Conservation (phyloP, 345 rosid species). For the Aquilaria sinensis region DNA sequence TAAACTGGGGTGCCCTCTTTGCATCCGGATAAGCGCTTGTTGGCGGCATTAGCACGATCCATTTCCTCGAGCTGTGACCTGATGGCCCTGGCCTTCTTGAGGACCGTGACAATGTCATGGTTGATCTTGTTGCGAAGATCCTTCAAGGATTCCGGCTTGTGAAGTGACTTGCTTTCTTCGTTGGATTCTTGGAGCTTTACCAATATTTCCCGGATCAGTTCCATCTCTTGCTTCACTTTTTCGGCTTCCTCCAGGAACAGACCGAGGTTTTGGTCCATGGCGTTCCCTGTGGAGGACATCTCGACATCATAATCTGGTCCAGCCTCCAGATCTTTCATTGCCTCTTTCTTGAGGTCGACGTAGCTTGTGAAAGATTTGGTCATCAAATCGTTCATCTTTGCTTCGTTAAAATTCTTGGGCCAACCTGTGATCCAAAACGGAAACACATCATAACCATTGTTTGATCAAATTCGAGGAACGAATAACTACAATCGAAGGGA, state of each 20-base stretch:
- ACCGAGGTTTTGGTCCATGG: constrained; percentile 62
- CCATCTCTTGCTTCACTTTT: constrained; percentile 79
- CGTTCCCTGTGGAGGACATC: constrained; percentile 39
- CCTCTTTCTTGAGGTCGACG: constrained; percentile 88
- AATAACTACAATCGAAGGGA: too few relatives aligned
- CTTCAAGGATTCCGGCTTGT: constrained; percentile 68
- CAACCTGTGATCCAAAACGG: too few relatives aligned
- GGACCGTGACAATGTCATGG: constrained; percentile 55
- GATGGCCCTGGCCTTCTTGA: constrained; percentile 55
- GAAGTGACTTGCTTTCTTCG: constrained; percentile 79
- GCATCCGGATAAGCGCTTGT: constrained; percentile 69
- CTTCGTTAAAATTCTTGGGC: too few relatives aligned
- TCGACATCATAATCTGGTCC: constrained; percentile 63
- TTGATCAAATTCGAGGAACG: too few relatives aligned
- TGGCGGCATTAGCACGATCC: constrained; percentile 75
- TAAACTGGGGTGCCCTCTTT: constrained; percentile 77
- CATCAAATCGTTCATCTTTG: constrained; percentile 90
- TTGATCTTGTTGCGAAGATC: constrained; percentile 63
- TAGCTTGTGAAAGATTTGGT: constrained; percentile 92
- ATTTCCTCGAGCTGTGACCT: constrained; percentile 71
- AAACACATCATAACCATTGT: too few relatives aligned
- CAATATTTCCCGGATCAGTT: constrained; percentile 53
- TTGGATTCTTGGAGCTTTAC: constrained; percentile 54
- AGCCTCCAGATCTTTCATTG: constrained; percentile 87
- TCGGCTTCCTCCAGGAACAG: constrained; percentile 90